These are phyloP conservation scores for Beauveria sp. DNA, from an alignment of 2,329 filamentous ascomycete species.

Conservation along the genomic window DNA sequence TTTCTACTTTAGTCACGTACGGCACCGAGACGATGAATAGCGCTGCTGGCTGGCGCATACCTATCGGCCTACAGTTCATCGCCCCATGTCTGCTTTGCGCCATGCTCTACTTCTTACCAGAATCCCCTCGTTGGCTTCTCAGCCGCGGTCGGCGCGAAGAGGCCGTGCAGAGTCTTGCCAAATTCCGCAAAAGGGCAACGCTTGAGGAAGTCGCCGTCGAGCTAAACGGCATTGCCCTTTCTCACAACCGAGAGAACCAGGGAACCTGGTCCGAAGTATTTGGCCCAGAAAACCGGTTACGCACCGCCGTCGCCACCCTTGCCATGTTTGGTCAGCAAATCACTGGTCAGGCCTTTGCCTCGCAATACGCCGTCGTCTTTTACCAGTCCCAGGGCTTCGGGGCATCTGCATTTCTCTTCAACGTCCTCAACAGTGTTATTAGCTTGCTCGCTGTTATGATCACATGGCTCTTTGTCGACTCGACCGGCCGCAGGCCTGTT, in stretches of 20 bases:
- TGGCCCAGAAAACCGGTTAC: constrained; percentile 14
- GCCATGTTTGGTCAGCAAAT: constrained; percentile 26
- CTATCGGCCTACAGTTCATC: constrained; percentile 36
- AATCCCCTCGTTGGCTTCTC: constrained; percentile 39
- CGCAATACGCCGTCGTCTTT: constrained; percentile 24
- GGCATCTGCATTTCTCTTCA: constrained; percentile 19
- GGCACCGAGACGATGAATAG: constrained; percentile 19
- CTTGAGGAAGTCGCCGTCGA: constrained; percentile 21
- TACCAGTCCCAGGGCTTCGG: constrained; percentile 22
- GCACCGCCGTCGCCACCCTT: constrained; percentile 20
- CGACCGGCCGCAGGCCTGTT: constrained; percentile 19
- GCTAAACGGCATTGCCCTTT: constrained; percentile 15
- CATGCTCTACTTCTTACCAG: constrained; percentile 30
- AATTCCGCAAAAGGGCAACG: constrained; percentile 22
- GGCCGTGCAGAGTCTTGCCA: constrained; percentile 25
- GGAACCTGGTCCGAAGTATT: constrained; percentile 20
- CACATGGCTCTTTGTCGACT: constrained; percentile 21
- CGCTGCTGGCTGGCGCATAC: constrained; percentile 32
- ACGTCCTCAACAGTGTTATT: constrained; percentile 16
- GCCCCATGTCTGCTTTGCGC: constrained; percentile 30
- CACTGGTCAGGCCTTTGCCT: constrained; percentile 24
- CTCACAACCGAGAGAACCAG: constrained; percentile 16
- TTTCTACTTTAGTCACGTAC: constrained; percentile 20
- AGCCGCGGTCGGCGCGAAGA: constrained; percentile 28
- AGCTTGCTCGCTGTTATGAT: constrained; percentile 13